Conservation (phyloP, 768 basidiomycete species). For the Favolaschia claudopus region DNA sequence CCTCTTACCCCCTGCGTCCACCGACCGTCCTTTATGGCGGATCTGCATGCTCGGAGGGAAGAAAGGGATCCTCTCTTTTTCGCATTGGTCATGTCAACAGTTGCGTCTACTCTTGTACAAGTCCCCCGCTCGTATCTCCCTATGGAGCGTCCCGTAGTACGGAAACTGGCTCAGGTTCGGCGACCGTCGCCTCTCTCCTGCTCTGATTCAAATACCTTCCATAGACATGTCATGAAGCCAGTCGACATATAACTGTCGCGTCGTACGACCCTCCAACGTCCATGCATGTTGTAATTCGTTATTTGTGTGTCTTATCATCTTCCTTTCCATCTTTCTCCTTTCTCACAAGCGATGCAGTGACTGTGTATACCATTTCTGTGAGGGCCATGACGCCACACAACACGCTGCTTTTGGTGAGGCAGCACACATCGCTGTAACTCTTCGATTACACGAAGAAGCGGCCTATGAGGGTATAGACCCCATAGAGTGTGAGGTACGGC, state of each 20-base stretch:
- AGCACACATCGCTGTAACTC: conserved; percentile 80
- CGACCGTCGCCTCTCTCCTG: neutral
- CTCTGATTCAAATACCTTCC: conserved; percentile 5
- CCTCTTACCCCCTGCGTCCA: conserved; percentile 91
- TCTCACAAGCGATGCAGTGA: conserved; percentile 55
- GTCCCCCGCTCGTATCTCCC: conserved; percentile 89
- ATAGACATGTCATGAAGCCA: conserved; percentile 81
- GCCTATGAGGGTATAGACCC: conserved; percentile 85
- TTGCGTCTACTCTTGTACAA: conserved; percentile 88
- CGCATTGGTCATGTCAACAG: conserved; percentile 87
- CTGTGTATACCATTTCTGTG: conserved; percentile 88
- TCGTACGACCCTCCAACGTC: conserved; percentile 86
- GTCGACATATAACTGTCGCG: conserved; percentile 79
- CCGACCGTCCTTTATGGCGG: conserved; percentile 92
- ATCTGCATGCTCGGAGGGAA: conserved; percentile 79
- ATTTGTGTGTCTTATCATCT: conserved; percentile 67
- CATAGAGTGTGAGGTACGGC: conserved; percentile 87
- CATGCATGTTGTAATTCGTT: conserved; percentile 86
- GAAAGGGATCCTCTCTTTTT: conserved; percentile 92
- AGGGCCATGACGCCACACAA: conserved; percentile 86
- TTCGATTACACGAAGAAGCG: conserved; percentile 87
- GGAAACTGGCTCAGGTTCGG: conserved; percentile 72
- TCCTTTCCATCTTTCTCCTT: conserved; percentile 10
- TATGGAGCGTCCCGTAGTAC: conserved; percentile 85
- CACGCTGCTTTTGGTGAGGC: conserved; percentile 91